Conservation (phyloP, 345 rosid genomes). For the Salix brachista region DNA sequence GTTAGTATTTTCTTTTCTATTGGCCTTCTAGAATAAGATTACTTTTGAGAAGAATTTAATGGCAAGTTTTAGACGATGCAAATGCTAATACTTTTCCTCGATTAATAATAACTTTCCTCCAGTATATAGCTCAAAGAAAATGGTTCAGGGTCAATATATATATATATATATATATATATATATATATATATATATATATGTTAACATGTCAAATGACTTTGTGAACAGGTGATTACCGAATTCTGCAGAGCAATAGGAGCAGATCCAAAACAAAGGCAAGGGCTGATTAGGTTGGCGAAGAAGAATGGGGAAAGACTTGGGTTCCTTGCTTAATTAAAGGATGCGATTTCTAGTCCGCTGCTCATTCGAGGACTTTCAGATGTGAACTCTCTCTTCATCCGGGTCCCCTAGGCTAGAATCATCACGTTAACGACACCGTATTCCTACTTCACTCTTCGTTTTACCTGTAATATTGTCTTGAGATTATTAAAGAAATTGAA, state of each 20-base stretch:
- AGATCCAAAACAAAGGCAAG: constrained; percentile 94
- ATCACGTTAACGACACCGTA: constrained; percentile 10
- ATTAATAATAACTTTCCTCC: too few species aligned
- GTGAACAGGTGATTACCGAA: constrained; percentile 73
- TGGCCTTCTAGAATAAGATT: background rate
- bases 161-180: too few species aligned
- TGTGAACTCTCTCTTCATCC: constrained; percentile 17
- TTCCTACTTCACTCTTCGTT: constrained; percentile 5
- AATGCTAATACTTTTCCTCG: background rate
- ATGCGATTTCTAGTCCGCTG: background rate
- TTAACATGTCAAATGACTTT: background rate
- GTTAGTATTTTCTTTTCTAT: background rate
- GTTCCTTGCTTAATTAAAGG: constrained; percentile 59
- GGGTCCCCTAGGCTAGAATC: background rate
- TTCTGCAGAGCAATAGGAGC: constrained; percentile 98
- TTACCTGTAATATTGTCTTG: constrained; percentile 13
- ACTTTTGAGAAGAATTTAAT: background rate
- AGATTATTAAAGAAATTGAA: background rate
- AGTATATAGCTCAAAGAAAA: too few species aligned
- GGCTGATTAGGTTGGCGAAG: constrained; percentile 90
- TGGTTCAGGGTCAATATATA: too few species aligned
- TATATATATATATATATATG: too few species aligned
- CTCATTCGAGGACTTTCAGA: constrained; percentile 7
- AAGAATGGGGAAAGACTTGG: constrained; percentile 96
- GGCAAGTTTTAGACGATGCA: background rate